Evolutionary conservation across 805 yeast species (phyloP), one percentile per base, ranked within the genome.

Genomic region (Kuraishia cidri): DNA sequence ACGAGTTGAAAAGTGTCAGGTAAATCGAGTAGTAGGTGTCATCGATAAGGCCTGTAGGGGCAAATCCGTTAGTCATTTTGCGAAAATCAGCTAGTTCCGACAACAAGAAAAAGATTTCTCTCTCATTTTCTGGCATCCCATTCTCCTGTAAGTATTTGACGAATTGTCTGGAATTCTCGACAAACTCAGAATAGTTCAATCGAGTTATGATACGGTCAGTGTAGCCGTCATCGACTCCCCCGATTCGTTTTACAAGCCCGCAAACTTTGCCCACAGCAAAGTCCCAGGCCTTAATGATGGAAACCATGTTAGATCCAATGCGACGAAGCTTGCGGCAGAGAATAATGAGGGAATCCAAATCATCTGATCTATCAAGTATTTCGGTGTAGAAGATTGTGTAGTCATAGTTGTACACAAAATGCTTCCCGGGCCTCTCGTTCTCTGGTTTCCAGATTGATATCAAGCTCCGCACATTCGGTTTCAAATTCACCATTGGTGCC

Each of bases 371-470:
- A 22, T 64, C 58, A 16, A 84, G 52, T 16, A 88, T 46, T 15
- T 69, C 69, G 30, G 81, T 67, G 44, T 67, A 78, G 47, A 79
- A 81, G 30, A 60, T 51, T 15, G 84, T 70, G 48, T 92, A 90
- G 34, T 76, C 73, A 41, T 64, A 69, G 21, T 80, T 79, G 54
- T 81, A 86, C 8, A 74, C 75, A 50, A 87, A 90, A 54, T 90
- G 96, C 44, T 83, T 85, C 0, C 99, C 99, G 0, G 97, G 92
- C 14, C 94, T 58, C 52, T 94, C 98, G 44, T 66, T 54, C 30
- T 87, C 95, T 0, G 97, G 94, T 44, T 86, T 86, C 97, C 98
- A 92, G 36, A 92, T 83, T 42, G 75, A 80, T 1, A 88, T 74
- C 24, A 92, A 65, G 8, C 79, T 74, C 47, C 86, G 82, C 27